phyloP scores from a whole-genome alignment of 1,284 basidiomycete genomes.

The Inonotus hispidus region DNA sequence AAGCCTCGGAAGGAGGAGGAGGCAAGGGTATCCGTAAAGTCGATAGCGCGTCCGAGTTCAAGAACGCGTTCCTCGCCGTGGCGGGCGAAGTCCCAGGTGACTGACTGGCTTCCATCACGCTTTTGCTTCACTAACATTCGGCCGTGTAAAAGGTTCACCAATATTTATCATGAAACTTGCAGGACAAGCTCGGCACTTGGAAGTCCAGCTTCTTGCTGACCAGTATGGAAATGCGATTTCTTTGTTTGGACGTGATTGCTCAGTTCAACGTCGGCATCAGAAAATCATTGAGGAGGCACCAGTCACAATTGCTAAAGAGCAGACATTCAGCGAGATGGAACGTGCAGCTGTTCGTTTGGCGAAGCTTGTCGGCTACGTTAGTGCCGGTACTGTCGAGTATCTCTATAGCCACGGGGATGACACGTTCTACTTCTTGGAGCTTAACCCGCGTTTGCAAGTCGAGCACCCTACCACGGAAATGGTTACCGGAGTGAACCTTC shows the following conservation, averaged over 20 bases:
- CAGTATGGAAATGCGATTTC: constrained; percentile 99
- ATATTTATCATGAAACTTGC: constrained; percentile 99
- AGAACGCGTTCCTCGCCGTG: constrained; percentile 91
- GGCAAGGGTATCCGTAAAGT: constrained; percentile 98
- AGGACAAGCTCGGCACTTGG: constrained; percentile 93
- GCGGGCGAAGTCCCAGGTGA: constrained; percentile 94
- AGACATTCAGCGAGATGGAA: constrained; percentile 96
- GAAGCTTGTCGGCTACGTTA: constrained; percentile 98
- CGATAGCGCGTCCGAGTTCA: constrained; percentile 80
- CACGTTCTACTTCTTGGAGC: constrained; percentile 95
- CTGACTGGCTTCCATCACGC: constrained; percentile 24
- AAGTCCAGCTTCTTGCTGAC: constrained; percentile 98
- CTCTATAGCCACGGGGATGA: constrained; percentile 94
- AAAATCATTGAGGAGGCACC: constrained; percentile 99
- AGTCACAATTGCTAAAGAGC: constrained; percentile 91
- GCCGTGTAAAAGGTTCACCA: constrained; percentile 73
- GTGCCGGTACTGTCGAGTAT: constrained; percentile 98
- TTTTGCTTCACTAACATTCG: constrained; percentile 15
- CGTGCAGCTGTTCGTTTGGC: constrained; percentile 96
- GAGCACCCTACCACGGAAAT: constrained; percentile 99
- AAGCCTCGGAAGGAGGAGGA: constrained; percentile 98
- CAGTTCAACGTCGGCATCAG: constrained; percentile 98
- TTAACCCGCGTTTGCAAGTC: constrained; percentile 99
- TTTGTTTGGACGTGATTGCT: constrained; percentile 98
- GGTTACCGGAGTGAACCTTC: constrained; percentile 98